A percentile compares a stretch with the other conserved stretches of the same genome.
Evolutionary conservation across 192 early-diverging fungal species (phyloP).

Genomic region (Coemansia sp.): DNA sequence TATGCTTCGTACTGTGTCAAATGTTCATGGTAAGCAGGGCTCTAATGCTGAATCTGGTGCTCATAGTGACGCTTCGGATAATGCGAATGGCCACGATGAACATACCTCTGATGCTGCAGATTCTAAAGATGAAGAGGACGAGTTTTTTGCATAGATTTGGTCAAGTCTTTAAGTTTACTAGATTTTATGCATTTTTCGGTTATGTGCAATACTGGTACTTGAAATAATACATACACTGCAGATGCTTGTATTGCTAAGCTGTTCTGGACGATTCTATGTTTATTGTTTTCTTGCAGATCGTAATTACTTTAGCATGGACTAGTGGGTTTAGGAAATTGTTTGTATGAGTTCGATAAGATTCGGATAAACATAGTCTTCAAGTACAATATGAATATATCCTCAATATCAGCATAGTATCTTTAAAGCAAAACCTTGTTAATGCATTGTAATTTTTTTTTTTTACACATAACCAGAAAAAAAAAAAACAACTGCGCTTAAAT

Average conservation of each 20-base stretch:
- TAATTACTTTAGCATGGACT: too few species aligned
- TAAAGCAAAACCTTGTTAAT: neutral
- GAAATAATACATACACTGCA: neutral
- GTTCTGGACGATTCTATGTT: neutral
- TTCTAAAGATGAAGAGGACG: conserved; percentile 20
- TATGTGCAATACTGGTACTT: neutral
- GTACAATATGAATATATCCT: neutral
- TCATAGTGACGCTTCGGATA: neutral
- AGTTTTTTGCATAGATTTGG: conserved; percentile 34
- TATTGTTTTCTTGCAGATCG: neutral
- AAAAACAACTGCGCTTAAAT: neutral
- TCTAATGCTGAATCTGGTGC: neutral
- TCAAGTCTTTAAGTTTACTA: neutral
- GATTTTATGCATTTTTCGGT: neutral
- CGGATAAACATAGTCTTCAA: too few species aligned
- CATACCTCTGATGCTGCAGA: neutral
- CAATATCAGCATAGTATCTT: neutral
- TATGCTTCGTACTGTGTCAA: conserved; percentile 32
- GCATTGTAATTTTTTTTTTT: neutral
- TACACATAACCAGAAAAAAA: neutral
- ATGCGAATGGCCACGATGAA: neutral
- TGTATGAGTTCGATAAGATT: too few species aligned
- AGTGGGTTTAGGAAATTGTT: too few species aligned
- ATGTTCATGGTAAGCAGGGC: conserved; percentile 16
- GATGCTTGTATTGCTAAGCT: neutral